These are phyloP conservation scores for Rhizophagus clarus DNA, from an alignment of 192 early-diverging fungal genomes.

Conservation along the genomic window DNA sequence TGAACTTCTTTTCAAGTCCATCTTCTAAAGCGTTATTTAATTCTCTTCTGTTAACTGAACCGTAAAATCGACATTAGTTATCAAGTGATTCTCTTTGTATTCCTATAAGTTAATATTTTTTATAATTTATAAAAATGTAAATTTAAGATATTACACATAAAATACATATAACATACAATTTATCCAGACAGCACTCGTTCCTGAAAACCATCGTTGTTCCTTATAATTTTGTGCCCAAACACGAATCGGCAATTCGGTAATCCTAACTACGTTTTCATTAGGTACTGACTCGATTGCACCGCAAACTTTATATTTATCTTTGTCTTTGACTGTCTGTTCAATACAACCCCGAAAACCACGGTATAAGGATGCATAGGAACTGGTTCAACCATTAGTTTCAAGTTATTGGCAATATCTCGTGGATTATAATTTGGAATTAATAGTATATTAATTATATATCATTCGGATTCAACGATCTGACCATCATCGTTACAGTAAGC, in stretches of 20 bases:
- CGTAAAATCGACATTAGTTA: too few relatives aligned
- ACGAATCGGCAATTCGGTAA: constrained; percentile 88
- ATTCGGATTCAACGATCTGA: constrained; percentile 88
- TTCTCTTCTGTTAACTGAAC: too few relatives aligned
- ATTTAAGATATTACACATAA: constrained; percentile 12
- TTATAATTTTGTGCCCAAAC: constrained; percentile 91
- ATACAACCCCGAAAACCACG: constrained; percentile 88
- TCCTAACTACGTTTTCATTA: constrained; percentile 74
- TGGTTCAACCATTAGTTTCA: constrained; percentile 76
- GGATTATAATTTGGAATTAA: constrained; percentile 87
- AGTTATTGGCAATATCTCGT: constrained; percentile 82
- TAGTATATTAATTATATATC: constrained; percentile 50
- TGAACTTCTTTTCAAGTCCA: too few relatives aligned
- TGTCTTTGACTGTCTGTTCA: constrained; percentile 52
- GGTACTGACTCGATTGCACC: constrained; percentile 73
- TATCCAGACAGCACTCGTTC: constrained; percentile 69
- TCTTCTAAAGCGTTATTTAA: too few relatives aligned
- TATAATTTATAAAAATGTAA: neutral
- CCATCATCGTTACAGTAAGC: constrained; percentile 88
- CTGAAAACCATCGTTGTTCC: constrained; percentile 68
- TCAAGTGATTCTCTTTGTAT: too few relatives aligned
- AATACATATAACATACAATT: too few relatives aligned
- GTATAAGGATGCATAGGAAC: constrained; percentile 87
- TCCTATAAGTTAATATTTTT: too few relatives aligned
- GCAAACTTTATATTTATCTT: constrained; percentile 66